A percentile compares a stretch with the other conserved stretches of the same genome.
Evolutionary conservation across 2,329 filamentous ascomycete species (phyloP).

Genomic region (Rutstroemia sp.): DNA sequence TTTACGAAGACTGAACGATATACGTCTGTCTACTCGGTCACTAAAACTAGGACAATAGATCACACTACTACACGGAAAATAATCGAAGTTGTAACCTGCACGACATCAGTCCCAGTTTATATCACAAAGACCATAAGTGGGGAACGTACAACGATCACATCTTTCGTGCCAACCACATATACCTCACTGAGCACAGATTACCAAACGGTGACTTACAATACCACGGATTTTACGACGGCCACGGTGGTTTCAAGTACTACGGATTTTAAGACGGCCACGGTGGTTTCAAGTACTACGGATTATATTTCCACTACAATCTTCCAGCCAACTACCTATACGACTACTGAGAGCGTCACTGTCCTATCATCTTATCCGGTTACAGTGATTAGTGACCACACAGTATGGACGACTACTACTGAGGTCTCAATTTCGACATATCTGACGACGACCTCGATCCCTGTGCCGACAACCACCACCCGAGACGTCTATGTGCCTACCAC

Average conservation of each 20-base stretch:
- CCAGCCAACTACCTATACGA: background rate
- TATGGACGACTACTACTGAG: background rate
- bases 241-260: background rate
- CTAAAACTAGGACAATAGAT: background rate
- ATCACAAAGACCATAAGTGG: constrained; percentile 3
- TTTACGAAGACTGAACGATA: constrained; percentile 15
- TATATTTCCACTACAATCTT: constrained; percentile 1
- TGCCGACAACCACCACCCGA: background rate
- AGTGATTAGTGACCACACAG: constrained; percentile 5
- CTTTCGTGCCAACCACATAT: constrained; percentile 9
- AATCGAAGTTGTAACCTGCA: background rate
- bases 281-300: background rate
- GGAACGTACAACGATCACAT: constrained; percentile 1
- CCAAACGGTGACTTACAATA: background rate
- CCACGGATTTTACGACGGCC: background rate
- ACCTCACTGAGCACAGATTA: constrained; percentile 1
- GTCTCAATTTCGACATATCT: background rate
- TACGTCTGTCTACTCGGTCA: background rate
- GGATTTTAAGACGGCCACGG: background rate
- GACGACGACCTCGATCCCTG: background rate
- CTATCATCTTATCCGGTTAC: constrained; percentile 9
- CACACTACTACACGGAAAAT: background rate
- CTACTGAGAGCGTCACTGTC: background rate
- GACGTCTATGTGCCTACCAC: background rate
- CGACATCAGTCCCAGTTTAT: background rate